phyloP scores from a whole-genome alignment of 2,329 filamentous ascomycete genomes.

The Cladosporium sp. region DNA sequence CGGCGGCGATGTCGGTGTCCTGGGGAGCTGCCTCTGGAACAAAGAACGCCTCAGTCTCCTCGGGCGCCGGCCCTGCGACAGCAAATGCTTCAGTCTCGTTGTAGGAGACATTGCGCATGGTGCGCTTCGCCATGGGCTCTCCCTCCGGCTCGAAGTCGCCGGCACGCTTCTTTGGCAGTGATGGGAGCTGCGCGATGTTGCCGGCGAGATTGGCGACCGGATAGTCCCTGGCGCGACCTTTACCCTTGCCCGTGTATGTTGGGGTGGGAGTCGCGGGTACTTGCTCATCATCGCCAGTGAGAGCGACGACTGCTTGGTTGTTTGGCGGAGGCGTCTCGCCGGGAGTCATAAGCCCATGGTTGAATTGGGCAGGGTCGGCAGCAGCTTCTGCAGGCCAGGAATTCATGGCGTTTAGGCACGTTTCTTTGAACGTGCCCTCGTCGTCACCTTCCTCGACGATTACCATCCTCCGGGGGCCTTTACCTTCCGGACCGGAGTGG shows the following conservation, averaged over 20 bases:
- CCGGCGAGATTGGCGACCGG: not conserved
- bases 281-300: not conserved
- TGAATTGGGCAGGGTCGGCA: not conserved
- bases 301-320: not conserved
- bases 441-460: constrained; percentile 3
- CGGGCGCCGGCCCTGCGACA: not conserved
- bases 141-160: not conserved
- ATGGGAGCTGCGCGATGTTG: not conserved
- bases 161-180: not conserved
- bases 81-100: not conserved
- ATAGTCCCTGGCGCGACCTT: not conserved
- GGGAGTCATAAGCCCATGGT: not conserved
- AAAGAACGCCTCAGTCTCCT: not conserved
- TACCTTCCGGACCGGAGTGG: not conserved
- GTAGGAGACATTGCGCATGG: not conserved
- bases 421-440: not conserved
- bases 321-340: not conserved
- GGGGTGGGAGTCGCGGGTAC: not conserved
- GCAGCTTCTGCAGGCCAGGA: not conserved
- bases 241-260: not conserved
- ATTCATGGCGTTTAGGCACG: not conserved
- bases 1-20: not conserved
- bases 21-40: not conserved
- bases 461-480: not conserved
- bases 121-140: not conserved